Conservation (phyloP, 768 basidiomycete species). For the Kwoniella dendrophila region DNA sequence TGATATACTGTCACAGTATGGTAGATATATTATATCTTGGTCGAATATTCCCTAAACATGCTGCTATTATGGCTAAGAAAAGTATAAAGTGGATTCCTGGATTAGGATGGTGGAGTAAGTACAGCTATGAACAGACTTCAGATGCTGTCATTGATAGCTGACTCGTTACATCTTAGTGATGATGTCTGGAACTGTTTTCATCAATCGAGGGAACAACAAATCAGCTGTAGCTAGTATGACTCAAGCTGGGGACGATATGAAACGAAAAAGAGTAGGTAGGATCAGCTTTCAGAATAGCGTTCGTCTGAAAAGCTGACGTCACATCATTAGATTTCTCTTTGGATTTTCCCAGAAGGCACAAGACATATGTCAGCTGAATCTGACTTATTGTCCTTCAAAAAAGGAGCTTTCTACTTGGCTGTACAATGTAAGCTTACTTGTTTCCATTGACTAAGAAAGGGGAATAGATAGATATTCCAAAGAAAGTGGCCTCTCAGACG, state of each 20-base stretch:
- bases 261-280: conserved; percentile 57
- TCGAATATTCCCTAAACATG: conserved; percentile 76
- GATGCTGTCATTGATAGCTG: background rate
- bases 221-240: conserved; percentile 73
- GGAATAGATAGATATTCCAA: too few species aligned
- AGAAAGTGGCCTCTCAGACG: too few species aligned
- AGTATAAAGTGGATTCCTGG: conserved; percentile 76
- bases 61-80: conserved; percentile 90
- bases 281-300: background rate
- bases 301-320: conserved; percentile 7
- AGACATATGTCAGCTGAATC: conserved; percentile 69
- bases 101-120: conserved; percentile 74
- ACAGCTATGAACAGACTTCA: background rate
- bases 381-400: conserved; percentile 84
- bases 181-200: conserved; percentile 86
- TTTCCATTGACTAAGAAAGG: background rate
- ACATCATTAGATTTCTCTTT: conserved; percentile 67
- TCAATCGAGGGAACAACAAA: conserved; percentile 78
- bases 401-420: conserved; percentile 95
- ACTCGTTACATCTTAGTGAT: conserved; percentile 59
- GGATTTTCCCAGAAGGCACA: conserved; percentile 97
- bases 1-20: conserved; percentile 55
- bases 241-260: conserved; percentile 78
- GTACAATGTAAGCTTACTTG: conserved; percentile 61
- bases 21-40: conserved; percentile 69